Conservation (phyloP, 805 yeast genomes). For the Suhomyces sp. region DNA sequence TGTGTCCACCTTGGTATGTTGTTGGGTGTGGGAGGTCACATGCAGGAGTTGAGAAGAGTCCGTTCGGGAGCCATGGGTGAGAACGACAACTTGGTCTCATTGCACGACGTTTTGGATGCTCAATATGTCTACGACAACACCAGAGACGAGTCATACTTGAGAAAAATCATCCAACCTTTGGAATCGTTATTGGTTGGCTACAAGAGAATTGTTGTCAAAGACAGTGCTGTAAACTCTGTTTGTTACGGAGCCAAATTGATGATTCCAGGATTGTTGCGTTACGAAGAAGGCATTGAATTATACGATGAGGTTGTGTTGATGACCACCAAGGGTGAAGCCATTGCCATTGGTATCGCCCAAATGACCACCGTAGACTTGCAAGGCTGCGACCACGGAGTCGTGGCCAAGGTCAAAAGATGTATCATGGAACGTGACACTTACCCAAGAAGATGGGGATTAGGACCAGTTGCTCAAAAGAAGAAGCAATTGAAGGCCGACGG, state of each 20-base stretch:
- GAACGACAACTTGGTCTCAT: constrained; percentile 85
- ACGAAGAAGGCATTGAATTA: constrained; percentile 95
- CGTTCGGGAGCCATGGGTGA: constrained; percentile 95
- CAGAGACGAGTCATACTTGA: constrained; percentile 91
- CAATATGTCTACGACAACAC: constrained; percentile 98
- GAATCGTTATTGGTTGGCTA: constrained; percentile 92
- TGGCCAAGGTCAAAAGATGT: constrained; percentile 97
- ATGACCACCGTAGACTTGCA: constrained; percentile 98
- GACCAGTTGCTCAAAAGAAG: constrained; percentile 98
- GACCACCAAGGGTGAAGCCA: constrained; percentile 99
- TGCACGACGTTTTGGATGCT: constrained; percentile 97
- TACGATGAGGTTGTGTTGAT: constrained; percentile 97
- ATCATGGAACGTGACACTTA: constrained; percentile 99
- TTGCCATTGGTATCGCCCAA: constrained; percentile 97
- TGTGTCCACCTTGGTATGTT: constrained; percentile 99
- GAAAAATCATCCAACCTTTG: constrained; percentile 91
- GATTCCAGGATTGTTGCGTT: constrained; percentile 97
- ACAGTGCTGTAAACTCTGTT: constrained; percentile 95
- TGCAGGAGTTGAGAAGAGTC: constrained; percentile 99
- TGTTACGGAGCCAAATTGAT: constrained; percentile 98
- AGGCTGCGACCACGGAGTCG: constrained; percentile 96
- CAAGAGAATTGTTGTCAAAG: constrained; percentile 91
- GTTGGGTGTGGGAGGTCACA: constrained; percentile 98
- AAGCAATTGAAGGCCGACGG: constrained; percentile 97
- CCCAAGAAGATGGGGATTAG: constrained; percentile 99